Percentiles rank a stretch among this genome's conserved stretches.
These are phyloP conservation scores for Rhodomyrtus psidioides DNA, from an alignment of 441 rosid genomes.

Conservation along the genomic window DNA sequence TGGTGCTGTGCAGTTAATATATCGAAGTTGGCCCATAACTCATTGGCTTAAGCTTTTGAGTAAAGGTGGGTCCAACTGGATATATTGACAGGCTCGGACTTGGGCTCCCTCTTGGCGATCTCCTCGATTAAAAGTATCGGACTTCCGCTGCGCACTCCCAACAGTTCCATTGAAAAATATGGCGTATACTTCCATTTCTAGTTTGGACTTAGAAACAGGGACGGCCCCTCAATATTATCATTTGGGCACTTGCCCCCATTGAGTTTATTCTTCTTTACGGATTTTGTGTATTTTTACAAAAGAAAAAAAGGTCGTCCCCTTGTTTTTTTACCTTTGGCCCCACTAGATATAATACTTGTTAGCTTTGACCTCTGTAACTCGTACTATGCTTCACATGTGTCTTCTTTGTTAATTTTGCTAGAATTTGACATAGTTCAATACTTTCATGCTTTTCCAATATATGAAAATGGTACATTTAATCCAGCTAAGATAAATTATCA, in stretches of 20 bases:
- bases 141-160: too few species aligned
- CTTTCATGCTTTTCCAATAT: neutral
- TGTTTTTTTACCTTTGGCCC: neutral
- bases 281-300: neutral
- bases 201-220: neutral
- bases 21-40: too few species aligned
- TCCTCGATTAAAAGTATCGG: too few species aligned
- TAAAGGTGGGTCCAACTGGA: too few species aligned
- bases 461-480: neutral
- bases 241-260: neutral
- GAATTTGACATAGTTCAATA: neutral
- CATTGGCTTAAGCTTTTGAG: too few species aligned
- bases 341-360: neutral
- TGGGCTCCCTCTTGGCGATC: too few species aligned
- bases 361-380: neutral
- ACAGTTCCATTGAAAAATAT: neutral
- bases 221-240: neutral
- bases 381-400: neutral
- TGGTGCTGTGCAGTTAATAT: too few species aligned
- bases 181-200: neutral
- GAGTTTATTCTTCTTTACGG: neutral
- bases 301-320: neutral
- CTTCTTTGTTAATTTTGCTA: neutral
- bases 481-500: neutral
- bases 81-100: too few species aligned